A percentile compares a stretch with the other conserved stretches of the same genome.
Conservation (phyloP, 2,329 filamentous ascomycete genomes). For the Penicillium sp. region DNA sequence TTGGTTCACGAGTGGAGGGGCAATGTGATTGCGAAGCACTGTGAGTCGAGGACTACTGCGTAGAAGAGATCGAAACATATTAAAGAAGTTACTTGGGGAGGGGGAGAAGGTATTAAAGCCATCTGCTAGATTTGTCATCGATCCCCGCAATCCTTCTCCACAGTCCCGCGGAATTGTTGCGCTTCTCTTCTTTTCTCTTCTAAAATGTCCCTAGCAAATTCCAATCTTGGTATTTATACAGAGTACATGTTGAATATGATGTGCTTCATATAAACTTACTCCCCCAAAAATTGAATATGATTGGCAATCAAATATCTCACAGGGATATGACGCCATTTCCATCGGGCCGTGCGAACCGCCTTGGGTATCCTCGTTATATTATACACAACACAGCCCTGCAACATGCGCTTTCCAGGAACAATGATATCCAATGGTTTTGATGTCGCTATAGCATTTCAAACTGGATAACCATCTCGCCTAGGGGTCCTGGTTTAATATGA, state of each 20-base stretch:
- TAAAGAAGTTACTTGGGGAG: not conserved
- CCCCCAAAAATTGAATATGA: not conserved
- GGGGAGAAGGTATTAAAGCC: not conserved
- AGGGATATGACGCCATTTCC: conserved; percentile 3
- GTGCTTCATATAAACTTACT: not conserved
- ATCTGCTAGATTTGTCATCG: conserved; percentile 7
- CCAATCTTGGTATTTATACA: not conserved
- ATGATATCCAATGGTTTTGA: not conserved
- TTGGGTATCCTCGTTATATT: not conserved
- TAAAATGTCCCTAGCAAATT: not conserved
- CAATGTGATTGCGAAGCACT: conserved; percentile 15
- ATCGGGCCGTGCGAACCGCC: not conserved
- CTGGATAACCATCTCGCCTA: not conserved
- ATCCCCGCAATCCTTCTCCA: conserved; percentile 2
- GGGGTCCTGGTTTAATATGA: not conserved
- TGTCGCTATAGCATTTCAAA: not conserved
- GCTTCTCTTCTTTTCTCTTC: not conserved
- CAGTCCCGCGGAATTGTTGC: conserved; percentile 1
- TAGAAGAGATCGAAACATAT: conserved; percentile 16
- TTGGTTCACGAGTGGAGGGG: not conserved
- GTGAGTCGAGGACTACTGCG: conserved; percentile 15
- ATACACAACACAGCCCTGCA: not conserved
- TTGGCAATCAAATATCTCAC: not conserved
- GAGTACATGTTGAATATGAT: too few species aligned
- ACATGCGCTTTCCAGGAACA: not conserved